Evolutionary conservation across 495 filamentous ascomycete species (phyloP).

Genomic region (Podospora sp.): DNA sequence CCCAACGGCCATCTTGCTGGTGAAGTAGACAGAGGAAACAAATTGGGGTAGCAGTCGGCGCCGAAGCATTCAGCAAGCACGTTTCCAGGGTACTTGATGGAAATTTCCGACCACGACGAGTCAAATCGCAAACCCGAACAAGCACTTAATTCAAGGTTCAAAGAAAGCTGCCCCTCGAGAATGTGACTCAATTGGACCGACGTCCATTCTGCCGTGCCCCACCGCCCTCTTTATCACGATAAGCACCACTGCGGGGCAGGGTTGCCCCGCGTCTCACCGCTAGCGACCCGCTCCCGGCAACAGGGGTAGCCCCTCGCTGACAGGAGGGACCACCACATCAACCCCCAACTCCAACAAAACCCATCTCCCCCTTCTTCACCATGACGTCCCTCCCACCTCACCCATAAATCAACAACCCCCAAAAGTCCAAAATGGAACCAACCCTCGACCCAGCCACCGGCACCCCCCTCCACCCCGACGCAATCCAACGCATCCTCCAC

Average conservation of each 20-base stretch:
- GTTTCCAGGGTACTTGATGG: not conserved
- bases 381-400: not conserved
- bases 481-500: slow-evolving; percentile 80
- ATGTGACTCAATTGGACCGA: slow-evolving; percentile 17
- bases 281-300: not conserved
- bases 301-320: not conserved
- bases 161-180: not conserved
- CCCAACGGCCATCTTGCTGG: slow-evolving; percentile 28
- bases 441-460: slow-evolving; percentile 62
- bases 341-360: not conserved
- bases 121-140: not conserved
- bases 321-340: not conserved
- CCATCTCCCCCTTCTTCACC: not conserved
- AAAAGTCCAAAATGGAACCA: slow-evolving; percentile 37
- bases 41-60: slow-evolving; percentile 33
- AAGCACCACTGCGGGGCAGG: not conserved
- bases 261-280: not conserved
- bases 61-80: slow-evolving; percentile 24
- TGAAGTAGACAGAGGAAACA: slow-evolving; percentile 20
- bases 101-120: not conserved
- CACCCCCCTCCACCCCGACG: slow-evolving; percentile 59
- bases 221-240: slow-evolving; percentile 15
- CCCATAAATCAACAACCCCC: slow-evolving; percentile 4
- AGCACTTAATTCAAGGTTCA: not conserved
- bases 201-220: not conserved